Percentiles rank a stretch among this genome's conserved stretches.
These are phyloP conservation scores for Epichloe typhina DNA, from an alignment of 2,329 filamentous ascomycete genomes.

Conservation along the genomic window DNA sequence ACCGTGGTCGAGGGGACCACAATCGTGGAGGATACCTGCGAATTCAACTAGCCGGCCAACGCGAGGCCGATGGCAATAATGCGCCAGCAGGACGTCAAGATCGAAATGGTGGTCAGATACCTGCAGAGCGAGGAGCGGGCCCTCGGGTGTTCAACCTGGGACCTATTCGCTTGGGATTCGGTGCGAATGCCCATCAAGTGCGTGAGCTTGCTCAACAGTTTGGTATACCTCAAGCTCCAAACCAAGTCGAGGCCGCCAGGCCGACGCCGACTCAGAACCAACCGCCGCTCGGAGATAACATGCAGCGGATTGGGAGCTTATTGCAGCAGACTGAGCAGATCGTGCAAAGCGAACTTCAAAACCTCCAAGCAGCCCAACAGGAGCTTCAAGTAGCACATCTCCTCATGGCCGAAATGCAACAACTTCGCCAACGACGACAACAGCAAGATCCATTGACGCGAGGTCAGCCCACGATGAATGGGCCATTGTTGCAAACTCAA, in stretches of 20 bases:
- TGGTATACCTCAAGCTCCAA: constrained; percentile 27
- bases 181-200: constrained; percentile 54
- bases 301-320: constrained; percentile 42
- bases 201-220: constrained; percentile 55
- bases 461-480: constrained; percentile 7
- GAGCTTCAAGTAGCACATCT: constrained; percentile 57
- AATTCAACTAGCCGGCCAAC: constrained; percentile 15
- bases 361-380: constrained; percentile 48
- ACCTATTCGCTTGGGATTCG: constrained; percentile 62
- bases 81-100: constrained; percentile 5
- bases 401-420: constrained; percentile 53
- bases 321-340: constrained; percentile 55
- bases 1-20: constrained; percentile 15
- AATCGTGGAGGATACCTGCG: constrained; percentile 17
- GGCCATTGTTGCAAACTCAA: constrained; percentile 5
- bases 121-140: constrained; percentile 19
- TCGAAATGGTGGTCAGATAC: constrained; percentile 9
- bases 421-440: constrained; percentile 43
- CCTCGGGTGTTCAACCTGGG: constrained; percentile 59
- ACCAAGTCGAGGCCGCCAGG: constrained; percentile 11
- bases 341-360: constrained; percentile 52
- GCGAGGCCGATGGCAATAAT: constrained; percentile 4
- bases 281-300: constrained; percentile 14
- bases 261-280: constrained; percentile 9
- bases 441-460: constrained; percentile 18